phyloP scores from a whole-genome alignment of 2,329 filamentous ascomycete genomes.

The Polychaeton citri region DNA sequence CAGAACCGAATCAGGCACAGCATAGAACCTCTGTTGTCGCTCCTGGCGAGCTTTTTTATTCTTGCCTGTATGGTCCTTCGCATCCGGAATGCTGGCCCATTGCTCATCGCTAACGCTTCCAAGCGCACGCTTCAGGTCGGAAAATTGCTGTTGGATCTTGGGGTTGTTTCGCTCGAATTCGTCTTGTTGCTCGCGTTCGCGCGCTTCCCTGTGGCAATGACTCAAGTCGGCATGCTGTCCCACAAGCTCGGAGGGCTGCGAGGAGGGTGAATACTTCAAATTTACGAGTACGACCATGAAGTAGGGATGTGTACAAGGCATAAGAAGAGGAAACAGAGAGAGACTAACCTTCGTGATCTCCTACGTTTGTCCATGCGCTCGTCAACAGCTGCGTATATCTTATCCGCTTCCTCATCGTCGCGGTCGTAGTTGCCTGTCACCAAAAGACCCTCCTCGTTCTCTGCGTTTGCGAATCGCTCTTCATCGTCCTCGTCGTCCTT shows the following conservation, averaged over 20 bases:
- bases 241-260: constrained; percentile 41
- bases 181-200: constrained; percentile 79
- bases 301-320: constrained; percentile 8
- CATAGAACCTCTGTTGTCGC: constrained; percentile 71
- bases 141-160: constrained; percentile 96
- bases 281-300: constrained; percentile 10
- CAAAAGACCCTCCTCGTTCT: constrained; percentile 93
- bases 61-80: constrained; percentile 91
- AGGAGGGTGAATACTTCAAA: constrained; percentile 18
- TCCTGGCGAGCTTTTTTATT: constrained; percentile 72
- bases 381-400: constrained; percentile 90
- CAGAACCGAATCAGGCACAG: constrained; percentile 89
- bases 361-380: constrained; percentile 91
- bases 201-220: constrained; percentile 74
- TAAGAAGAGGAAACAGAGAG: constrained; percentile 8
- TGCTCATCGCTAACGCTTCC: constrained; percentile 85
- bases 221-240: constrained; percentile 67
- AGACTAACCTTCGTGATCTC: constrained; percentile 71
- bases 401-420: constrained; percentile 93
- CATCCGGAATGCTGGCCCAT: constrained; percentile 90
- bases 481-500: constrained; percentile 64
- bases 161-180: constrained; percentile 96
- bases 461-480: constrained; percentile 83
- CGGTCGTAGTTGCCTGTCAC: constrained; percentile 92
- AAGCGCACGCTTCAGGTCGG: constrained; percentile 83